A percentile compares a stretch with the other conserved stretches of the same genome.
Evolutionary conservation across 306 rosid species (phyloP).

Genomic region (Oemleria cerasiformis): DNA sequence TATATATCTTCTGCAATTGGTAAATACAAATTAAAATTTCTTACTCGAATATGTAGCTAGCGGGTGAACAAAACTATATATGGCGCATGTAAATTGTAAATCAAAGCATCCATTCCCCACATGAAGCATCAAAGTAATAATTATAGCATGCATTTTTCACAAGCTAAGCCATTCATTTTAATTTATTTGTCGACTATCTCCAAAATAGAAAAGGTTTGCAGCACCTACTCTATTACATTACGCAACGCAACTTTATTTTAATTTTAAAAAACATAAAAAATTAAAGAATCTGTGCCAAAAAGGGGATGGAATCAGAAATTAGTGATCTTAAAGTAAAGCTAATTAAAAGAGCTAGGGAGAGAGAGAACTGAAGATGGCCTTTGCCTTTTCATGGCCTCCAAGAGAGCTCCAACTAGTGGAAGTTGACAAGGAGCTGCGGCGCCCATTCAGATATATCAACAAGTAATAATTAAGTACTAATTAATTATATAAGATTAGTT

Average conservation of each 20-base stretch:
- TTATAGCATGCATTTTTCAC: background rate
- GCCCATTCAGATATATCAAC: conserved; percentile 41
- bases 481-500: too few species aligned
- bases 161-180: background rate
- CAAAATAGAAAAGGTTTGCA: background rate
- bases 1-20: too few species aligned
- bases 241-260: background rate
- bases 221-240: background rate
- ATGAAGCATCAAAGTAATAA: background rate
- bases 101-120: background rate
- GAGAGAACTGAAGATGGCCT: conserved; percentile 17
- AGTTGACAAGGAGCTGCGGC: conserved; percentile 32
- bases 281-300: conserved; percentile 5
- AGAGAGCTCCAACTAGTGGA: conserved; percentile 26
- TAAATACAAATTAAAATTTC: too few species aligned
- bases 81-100: too few species aligned
- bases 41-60: too few species aligned
- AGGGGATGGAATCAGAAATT: conserved; percentile 17
- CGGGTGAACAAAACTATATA: too few species aligned
- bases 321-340: conserved; percentile 24
- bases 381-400: conserved; percentile 44
- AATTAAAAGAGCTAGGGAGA: background rate
- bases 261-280: background rate
- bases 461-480: background rate
- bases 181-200: background rate